phyloP scores from a whole-genome alignment of 2,329 filamentous ascomycete genomes.

The Metarhizium anisopliae region DNA sequence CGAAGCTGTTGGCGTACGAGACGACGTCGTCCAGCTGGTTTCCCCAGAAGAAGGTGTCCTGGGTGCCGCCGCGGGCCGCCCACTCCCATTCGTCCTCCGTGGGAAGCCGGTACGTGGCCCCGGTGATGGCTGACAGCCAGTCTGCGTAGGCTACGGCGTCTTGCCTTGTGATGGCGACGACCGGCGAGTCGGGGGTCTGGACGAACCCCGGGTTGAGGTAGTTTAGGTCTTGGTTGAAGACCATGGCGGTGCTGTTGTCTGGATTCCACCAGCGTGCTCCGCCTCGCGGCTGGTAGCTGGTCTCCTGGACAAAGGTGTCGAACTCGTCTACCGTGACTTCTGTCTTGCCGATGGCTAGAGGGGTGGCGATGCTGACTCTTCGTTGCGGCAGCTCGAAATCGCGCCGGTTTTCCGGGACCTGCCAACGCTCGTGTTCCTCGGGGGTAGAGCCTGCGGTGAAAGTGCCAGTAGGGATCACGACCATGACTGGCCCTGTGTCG shows the following conservation, averaged over 20 bases:
- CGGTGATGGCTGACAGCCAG: constrained; percentile 9
- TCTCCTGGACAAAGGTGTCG: constrained; percentile 6
- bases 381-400: constrained; percentile 7
- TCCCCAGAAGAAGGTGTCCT: constrained; percentile 10
- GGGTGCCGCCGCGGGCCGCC: constrained; percentile 9
- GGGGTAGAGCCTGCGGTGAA: constrained; percentile 5
- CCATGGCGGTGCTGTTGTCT: neutral
- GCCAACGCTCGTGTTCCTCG: constrained; percentile 7
- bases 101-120: constrained; percentile 7
- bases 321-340: constrained; percentile 8
- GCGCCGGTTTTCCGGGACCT: constrained; percentile 1
- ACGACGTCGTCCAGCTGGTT: constrained; percentile 1
- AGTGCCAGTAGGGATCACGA: constrained; percentile 8
- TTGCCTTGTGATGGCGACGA: constrained; percentile 8
- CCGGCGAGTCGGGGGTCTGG: constrained; percentile 5
- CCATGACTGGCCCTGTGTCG: constrained; percentile 3
- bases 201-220: constrained; percentile 8
- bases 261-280: constrained; percentile 9
- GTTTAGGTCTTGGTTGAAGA: constrained; percentile 6
- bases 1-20: constrained; percentile 10
- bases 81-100: constrained; percentile 12
- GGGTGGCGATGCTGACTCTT: constrained; percentile 4
- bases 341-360: constrained; percentile 7
- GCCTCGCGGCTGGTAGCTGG: constrained; percentile 7
- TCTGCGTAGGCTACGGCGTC: constrained; percentile 9